Conservation (phyloP, 139 green algal species). For the Chlamydomonas sp. region DNA sequence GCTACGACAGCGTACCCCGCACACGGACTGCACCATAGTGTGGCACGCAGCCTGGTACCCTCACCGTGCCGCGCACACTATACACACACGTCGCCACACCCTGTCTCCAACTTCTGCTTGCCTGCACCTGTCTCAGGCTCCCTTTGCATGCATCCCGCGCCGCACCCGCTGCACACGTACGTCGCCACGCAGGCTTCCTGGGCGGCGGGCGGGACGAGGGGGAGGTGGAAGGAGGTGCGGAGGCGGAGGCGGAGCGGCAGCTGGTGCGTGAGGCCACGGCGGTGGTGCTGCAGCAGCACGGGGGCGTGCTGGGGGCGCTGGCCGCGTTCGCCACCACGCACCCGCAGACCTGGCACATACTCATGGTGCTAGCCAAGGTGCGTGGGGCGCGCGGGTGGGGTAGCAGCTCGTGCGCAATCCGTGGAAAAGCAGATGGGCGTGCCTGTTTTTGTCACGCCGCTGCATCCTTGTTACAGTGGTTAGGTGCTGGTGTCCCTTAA, state of each 20-base stretch:
- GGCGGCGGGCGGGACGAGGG: neutral
- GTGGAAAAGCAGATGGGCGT: neutral
- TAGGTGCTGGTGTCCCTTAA: too few species aligned
- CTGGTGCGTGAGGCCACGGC: constrained; percentile 28
- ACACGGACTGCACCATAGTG: too few species aligned
- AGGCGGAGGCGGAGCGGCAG: constrained; percentile 1
- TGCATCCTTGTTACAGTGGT: too few species aligned
- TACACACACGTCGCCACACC: too few species aligned
- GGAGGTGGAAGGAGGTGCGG: neutral
- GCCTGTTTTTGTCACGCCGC: too few species aligned
- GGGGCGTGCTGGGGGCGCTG: constrained; percentile 3
- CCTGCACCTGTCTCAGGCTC: too few species aligned
- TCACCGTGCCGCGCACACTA: too few species aligned
- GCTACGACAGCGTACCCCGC: too few species aligned
- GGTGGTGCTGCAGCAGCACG: constrained; percentile 22
- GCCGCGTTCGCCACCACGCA: constrained; percentile 1
- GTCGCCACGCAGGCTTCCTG: neutral
- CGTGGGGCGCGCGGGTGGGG: neutral
- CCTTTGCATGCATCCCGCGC: too few species aligned
- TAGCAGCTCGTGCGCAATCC: neutral
- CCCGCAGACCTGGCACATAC: constrained; percentile 37
- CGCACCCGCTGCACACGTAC: neutral
- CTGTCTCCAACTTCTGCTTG: too few species aligned
- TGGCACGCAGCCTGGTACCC: too few species aligned
- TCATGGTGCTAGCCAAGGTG: constrained; percentile 12